A percentile compares a stretch with the other conserved stretches of the same genome.
Conservation (phyloP, 805 yeast genomes). For the Citeromyces nyonsensis region DNA sequence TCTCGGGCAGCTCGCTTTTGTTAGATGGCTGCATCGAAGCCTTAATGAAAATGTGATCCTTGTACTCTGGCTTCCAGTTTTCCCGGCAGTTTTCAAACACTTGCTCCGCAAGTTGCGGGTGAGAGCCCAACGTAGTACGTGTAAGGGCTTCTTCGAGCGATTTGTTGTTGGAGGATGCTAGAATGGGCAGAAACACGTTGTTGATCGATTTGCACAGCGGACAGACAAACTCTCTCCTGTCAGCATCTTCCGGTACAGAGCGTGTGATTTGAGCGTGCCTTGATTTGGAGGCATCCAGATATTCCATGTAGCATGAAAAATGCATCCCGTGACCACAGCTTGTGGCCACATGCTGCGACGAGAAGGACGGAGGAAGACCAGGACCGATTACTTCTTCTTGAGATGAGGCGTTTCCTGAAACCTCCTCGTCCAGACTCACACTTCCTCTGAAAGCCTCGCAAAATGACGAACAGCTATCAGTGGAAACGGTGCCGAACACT, state of each 20-base stretch:
- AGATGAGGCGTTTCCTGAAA: not conserved
- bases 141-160: not conserved
- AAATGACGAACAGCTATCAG: constrained; percentile 49
- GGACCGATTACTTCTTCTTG: constrained; percentile 39
- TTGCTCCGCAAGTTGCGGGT: not conserved
- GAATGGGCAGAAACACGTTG: constrained; percentile 68
- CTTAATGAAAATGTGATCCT: too few relatives aligned
- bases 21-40: too few relatives aligned
- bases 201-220: constrained; percentile 84
- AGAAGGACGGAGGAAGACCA: constrained; percentile 35
- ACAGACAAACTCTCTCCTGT: constrained; percentile 65
- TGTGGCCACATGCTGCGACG: constrained; percentile 30
- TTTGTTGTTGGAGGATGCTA: constrained; percentile 35
- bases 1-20: too few relatives aligned
- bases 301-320: constrained; percentile 55
- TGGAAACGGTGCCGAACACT: constrained; percentile 49
- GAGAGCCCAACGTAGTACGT: not conserved
- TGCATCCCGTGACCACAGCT: constrained; percentile 97
- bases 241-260: constrained; percentile 62
- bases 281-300: constrained; percentile 34
- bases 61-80: not conserved
- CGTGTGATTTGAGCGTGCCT: constrained; percentile 61
- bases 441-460: constrained; percentile 42
- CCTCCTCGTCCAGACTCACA: constrained; percentile 18
- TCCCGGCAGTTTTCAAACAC: not conserved